phyloP scores from a whole-genome alignment of 495 filamentous ascomycete genomes.

The Penicillium parvum region DNA sequence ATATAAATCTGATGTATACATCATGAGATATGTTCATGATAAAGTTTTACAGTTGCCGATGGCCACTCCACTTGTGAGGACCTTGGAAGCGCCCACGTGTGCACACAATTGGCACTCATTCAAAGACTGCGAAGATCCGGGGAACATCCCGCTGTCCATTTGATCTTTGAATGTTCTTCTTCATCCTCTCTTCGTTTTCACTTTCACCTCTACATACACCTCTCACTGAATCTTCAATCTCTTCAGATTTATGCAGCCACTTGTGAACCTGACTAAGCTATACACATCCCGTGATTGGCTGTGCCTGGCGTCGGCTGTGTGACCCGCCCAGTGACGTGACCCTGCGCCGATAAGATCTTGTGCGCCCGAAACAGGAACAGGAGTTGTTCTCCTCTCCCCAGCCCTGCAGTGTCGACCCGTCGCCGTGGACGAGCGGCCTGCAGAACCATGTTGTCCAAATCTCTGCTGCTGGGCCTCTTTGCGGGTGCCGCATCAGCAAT shows the following conservation, averaged over 20 bases:
- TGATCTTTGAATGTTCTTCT: no score
- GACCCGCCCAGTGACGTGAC: conserved; percentile 3
- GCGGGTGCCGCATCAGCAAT: conserved; percentile 10
- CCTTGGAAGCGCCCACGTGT: no score
- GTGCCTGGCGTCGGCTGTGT: neutral
- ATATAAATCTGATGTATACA: no score
- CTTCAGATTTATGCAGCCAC: no score
- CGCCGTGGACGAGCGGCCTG: conserved; percentile 2
- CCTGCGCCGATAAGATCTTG: neutral
- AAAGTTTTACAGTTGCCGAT: no score
- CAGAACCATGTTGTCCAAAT: conserved; percentile 12
- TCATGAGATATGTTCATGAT: no score
- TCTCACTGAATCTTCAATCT: neutral
- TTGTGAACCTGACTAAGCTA: neutral
- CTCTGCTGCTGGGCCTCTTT: conserved; percentile 18
- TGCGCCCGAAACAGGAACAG: neutral
- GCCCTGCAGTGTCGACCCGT: neutral
- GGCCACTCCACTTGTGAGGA: no score
- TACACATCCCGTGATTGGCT: neutral
- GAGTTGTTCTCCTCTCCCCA: neutral
- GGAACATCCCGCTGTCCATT: no score
- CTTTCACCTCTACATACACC: no score
- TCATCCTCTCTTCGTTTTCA: no score
- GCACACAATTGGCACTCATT: no score
- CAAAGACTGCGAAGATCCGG: no score